phyloP scores from a whole-genome alignment of 371 early-diverging fungal species.

The Mucor irregularis region DNA sequence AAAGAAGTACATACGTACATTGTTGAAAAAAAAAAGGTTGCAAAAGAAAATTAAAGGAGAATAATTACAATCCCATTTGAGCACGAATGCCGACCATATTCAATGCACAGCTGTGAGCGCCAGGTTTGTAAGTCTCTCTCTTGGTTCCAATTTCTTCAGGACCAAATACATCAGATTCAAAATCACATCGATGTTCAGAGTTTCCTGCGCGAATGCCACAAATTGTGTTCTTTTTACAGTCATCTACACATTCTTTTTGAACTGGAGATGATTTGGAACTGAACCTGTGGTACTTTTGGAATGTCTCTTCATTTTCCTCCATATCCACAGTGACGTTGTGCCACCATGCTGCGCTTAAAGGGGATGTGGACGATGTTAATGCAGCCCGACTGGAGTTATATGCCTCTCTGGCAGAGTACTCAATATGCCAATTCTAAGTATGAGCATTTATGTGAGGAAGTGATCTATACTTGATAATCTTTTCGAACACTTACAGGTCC shows the following conservation, averaged over 20 bases:
- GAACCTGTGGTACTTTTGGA: slow-evolving; percentile 12
- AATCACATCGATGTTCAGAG: slow-evolving; percentile 51
- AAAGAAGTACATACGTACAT: too few relatives aligned
- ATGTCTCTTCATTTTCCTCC: slow-evolving; percentile 37
- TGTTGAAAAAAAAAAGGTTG: too few relatives aligned
- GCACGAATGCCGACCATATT: slow-evolving; percentile 3
- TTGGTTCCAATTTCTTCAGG: neutral
- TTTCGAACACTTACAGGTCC: slow-evolving; percentile 31
- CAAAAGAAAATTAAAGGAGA: too few relatives aligned
- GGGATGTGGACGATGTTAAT: slow-evolving; percentile 23
- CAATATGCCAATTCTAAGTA: slow-evolving; percentile 58
- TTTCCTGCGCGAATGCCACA: slow-evolving; percentile 58
- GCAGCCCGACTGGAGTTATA: slow-evolving; percentile 35
- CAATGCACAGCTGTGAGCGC: slow-evolving; percentile 7
- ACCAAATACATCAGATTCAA: slow-evolving; percentile 23
- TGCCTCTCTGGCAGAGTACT: slow-evolving; percentile 56
- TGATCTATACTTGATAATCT: neutral
- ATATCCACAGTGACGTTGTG: slow-evolving; percentile 56
- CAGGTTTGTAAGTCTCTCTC: neutral
- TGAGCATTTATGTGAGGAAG: neutral
- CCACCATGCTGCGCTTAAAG: slow-evolving; percentile 62
- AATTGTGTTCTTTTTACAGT: slow-evolving; percentile 40
- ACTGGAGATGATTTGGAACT: slow-evolving; percentile 46
- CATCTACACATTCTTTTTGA: slow-evolving; percentile 32
- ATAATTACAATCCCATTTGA: too few relatives aligned